These are phyloP conservation scores for Papiliotrema fonsecae DNA, from an alignment of 1,284 basidiomycete species.

Conservation along the genomic window DNA sequence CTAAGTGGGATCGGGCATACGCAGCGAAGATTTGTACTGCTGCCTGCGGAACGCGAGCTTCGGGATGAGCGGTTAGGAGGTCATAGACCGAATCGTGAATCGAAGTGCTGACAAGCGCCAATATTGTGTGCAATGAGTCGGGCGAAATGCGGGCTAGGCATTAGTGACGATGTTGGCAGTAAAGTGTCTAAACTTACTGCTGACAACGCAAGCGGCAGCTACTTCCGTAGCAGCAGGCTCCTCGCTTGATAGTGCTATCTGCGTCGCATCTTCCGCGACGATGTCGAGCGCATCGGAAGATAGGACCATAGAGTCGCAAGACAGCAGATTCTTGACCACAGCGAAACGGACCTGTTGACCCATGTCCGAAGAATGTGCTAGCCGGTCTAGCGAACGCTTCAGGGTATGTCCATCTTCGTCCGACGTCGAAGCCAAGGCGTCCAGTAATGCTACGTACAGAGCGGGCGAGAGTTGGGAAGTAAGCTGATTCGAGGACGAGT, in stretches of 20 bases:
- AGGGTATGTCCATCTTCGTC: background rate
- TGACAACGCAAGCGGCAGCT: conserved; percentile 10
- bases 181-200: conserved; percentile 5
- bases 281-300: conserved; percentile 20
- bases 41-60: conserved; percentile 6
- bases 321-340: conserved; percentile 2
- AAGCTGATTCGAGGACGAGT: background rate
- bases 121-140: conserved; percentile 24
- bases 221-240: conserved; percentile 1
- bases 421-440: background rate
- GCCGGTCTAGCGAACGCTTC: conserved; percentile 8
- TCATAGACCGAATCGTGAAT: conserved; percentile 52
- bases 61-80: conserved; percentile 34
- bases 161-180: background rate
- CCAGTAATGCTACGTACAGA: conserved; percentile 2
- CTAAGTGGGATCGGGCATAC: conserved; percentile 25
- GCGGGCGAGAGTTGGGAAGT: background rate
- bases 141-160: conserved; percentile 16
- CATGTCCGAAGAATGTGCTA: conserved; percentile 9
- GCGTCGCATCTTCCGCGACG: conserved; percentile 28
- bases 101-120: conserved; percentile 46
- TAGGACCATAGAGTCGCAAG: conserved; percentile 8
- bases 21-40: conserved; percentile 31
- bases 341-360: conserved; percentile 18
- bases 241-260: conserved; percentile 21